Evolutionary conservation across 768 basidiomycete species (phyloP).

Genomic region (Thelephora aurantiotincta): DNA sequence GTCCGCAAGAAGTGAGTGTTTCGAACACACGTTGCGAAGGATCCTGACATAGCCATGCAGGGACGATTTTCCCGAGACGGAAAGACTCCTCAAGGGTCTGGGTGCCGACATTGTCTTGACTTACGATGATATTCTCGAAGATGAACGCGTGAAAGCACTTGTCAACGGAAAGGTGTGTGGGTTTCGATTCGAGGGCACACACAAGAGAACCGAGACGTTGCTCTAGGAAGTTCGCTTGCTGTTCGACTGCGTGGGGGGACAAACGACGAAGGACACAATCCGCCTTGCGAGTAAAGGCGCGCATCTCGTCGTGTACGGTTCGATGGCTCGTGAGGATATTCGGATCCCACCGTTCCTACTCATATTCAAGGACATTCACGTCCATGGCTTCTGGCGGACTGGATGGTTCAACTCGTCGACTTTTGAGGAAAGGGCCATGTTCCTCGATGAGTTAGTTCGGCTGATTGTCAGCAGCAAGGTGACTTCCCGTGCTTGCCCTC

Average conservation of each 20-base stretch:
- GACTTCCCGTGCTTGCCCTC: conserved; percentile 5
- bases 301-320: conserved; percentile 78
- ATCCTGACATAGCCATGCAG: too few relatives aligned
- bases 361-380: conserved; percentile 74
- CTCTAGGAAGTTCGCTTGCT: conserved; percentile 28
- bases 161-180: conserved; percentile 42
- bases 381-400: conserved; percentile 70
- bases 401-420: conserved; percentile 47
- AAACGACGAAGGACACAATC: conserved; percentile 54
- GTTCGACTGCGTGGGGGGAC: conserved; percentile 52
- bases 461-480: conserved; percentile 46
- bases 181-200: background rate
- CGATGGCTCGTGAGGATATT: conserved; percentile 78
- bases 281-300: conserved; percentile 51
- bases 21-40: too few relatives aligned
- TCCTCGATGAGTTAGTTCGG: conserved; percentile 36
- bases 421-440: conserved; percentile 29
- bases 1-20: conserved; percentile 64
- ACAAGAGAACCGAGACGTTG: background rate
- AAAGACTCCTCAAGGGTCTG: conserved; percentile 34
- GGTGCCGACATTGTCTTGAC: conserved; percentile 71
- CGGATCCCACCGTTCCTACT: conserved; percentile 64
- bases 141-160: conserved; percentile 45
- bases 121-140: conserved; percentile 59
- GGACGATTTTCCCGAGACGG: conserved; percentile 36